Evolutionary conservation across 2,329 filamentous ascomycete species (phyloP).

Genomic region (Aspergillus melleus): DNA sequence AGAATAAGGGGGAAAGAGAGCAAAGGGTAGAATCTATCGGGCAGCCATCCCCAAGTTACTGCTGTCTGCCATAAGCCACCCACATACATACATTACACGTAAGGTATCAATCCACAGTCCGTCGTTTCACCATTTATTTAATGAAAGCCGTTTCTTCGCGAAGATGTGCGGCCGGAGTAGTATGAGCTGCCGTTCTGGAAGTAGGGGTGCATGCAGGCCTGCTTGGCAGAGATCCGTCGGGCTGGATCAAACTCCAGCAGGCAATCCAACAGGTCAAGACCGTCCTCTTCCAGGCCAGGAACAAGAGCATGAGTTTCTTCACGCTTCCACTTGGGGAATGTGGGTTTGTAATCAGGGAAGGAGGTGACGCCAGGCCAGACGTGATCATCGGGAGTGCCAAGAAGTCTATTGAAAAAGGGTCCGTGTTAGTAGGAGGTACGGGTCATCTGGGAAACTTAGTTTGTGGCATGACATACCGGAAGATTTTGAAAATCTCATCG

Average conservation of each 20-base stretch:
- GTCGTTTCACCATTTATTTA: constrained; percentile 25
- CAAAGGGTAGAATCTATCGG: background rate
- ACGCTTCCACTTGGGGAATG: constrained; percentile 87
- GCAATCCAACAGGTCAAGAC: constrained; percentile 54
- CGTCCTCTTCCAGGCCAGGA: constrained; percentile 67
- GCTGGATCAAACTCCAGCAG: constrained; percentile 87
- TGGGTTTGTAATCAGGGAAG: constrained; percentile 89
- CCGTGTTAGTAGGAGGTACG: constrained; percentile 16
- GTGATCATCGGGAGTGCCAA: constrained; percentile 80
- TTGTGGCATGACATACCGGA: constrained; percentile 61
- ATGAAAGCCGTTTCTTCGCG: constrained; percentile 38
- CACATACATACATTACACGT: constrained; percentile 20
- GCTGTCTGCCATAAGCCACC: constrained; percentile 10
- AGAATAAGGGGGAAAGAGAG: background rate
- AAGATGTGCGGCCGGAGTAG: constrained; percentile 45
- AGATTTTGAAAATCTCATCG: constrained; percentile 93
- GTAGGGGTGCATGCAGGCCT: constrained; percentile 80
- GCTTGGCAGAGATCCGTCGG: constrained; percentile 83
- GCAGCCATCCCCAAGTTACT: background rate
- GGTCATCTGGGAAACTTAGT: constrained; percentile 1
- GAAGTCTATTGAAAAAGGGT: constrained; percentile 52
- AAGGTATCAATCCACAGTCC: constrained; percentile 9
- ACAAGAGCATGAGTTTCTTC: constrained; percentile 67
- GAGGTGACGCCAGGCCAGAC: constrained; percentile 91
- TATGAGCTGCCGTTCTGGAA: constrained; percentile 59